Evolutionary conservation across 2,329 filamentous ascomycete genomes (phyloP).

Genomic region (Chrysoporthe austroafricana): DNA sequence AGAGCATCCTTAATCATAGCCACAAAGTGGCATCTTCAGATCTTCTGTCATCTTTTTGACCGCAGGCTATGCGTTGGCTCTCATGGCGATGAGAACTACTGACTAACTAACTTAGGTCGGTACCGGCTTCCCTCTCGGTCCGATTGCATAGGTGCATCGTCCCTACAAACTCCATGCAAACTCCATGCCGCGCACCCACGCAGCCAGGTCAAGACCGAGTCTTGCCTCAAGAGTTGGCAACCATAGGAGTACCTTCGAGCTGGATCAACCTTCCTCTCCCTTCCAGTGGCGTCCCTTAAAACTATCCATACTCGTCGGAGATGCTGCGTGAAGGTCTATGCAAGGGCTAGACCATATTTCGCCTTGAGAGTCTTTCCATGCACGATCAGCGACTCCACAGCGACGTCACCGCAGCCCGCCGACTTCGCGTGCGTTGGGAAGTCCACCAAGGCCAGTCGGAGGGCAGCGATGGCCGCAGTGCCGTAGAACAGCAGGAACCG

Average conservation of each 20-base stretch:
- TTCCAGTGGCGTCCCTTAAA: not conserved
- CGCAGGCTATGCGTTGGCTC: not conserved
- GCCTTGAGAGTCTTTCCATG: constrained; percentile 57
- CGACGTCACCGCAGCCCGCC: constrained; percentile 44
- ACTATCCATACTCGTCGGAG: too few species aligned
- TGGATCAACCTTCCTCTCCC: not conserved
- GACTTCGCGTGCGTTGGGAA: constrained; percentile 63
- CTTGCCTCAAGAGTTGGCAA: not conserved
- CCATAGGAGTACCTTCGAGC: not conserved
- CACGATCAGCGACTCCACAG: constrained; percentile 56
- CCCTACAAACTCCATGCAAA: not conserved
- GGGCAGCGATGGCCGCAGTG: constrained; percentile 69
- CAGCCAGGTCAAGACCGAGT: not conserved
- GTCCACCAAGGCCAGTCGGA: constrained; percentile 73
- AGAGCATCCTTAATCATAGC: not conserved
- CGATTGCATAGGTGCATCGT: not conserved
- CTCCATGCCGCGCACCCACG: not conserved
- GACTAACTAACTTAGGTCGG: not conserved
- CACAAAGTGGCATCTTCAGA: not conserved
- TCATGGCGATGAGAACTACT: not conserved
- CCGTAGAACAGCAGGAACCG: constrained; percentile 84
- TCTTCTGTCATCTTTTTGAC: not conserved
- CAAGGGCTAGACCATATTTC: constrained; percentile 54
- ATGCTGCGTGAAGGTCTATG: constrained; percentile 30
- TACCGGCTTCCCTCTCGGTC: not conserved